Conservation (phyloP, 306 rosid genomes). For the Medicago arabica region DNA sequence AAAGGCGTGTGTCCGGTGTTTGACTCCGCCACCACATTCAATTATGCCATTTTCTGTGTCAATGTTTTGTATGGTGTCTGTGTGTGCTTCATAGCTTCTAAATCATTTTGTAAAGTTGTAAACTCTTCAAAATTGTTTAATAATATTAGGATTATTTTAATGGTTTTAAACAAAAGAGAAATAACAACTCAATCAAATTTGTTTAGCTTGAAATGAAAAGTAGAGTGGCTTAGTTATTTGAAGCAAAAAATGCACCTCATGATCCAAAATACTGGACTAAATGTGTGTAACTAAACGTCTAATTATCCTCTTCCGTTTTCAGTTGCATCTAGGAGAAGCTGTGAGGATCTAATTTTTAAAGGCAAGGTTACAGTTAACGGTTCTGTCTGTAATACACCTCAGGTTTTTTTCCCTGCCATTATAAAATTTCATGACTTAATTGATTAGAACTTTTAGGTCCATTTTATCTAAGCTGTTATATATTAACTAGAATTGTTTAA, state of each 20-base stretch:
- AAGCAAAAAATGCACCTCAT: neutral
- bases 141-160: neutral
- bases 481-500: neutral
- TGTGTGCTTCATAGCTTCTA: neutral
- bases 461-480: neutral
- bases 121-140: neutral
- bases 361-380: slow-evolving; percentile 89
- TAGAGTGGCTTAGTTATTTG: slow-evolving; percentile 4
- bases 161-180: neutral
- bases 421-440: neutral
- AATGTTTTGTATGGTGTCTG: no score
- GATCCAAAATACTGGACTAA: neutral
- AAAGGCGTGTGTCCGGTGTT: no score
- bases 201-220: neutral
- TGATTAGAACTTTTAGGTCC: neutral
- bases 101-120: neutral
- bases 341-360: slow-evolving; percentile 89
- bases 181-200: neutral
- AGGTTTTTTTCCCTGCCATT: slow-evolving; percentile 50
- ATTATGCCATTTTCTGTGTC: no score
- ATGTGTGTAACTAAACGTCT: neutral
- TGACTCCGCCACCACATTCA: no score
- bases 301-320: slow-evolving; percentile 1
- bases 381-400: slow-evolving; percentile 83
- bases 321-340: slow-evolving; percentile 93